Conservation (phyloP, 2,329 filamentous ascomycete species). For the Cordyceps militaris region DNA sequence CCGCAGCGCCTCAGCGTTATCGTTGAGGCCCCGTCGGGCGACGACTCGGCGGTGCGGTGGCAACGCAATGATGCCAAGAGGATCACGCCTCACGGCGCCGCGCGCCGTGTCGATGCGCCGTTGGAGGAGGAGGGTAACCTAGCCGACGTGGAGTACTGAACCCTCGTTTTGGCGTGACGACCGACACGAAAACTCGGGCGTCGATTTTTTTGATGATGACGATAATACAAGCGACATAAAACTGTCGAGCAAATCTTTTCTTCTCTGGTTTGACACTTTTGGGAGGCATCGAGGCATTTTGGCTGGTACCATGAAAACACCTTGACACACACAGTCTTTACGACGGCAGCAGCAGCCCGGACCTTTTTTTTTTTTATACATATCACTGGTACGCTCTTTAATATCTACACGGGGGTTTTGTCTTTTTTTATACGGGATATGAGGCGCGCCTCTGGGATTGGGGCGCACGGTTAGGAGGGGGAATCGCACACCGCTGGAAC, state of each 20-base stretch:
- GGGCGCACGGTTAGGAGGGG: not conserved
- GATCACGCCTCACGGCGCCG: conserved; percentile 9
- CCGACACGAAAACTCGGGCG: not conserved
- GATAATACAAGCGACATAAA: not conserved
- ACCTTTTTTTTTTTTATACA: not conserved
- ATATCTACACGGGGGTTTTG: not conserved
- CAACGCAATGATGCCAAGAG: conserved; percentile 15
- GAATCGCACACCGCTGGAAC: not conserved
- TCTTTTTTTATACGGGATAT: not conserved
- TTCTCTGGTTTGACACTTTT: not conserved
- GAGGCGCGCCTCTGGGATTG: not conserved
- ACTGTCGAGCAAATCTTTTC: not conserved
- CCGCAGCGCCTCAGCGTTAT: not conserved
- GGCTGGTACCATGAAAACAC: not conserved
- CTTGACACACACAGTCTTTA: not conserved
- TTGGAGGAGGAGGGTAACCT: conserved; percentile 8
- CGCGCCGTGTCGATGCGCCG: not conserved
- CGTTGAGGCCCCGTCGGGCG: not conserved
- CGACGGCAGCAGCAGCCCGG: not conserved
- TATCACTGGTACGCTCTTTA: not conserved
- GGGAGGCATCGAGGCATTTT: not conserved
- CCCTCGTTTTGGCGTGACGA: not conserved
- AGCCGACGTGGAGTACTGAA: conserved; percentile 7
- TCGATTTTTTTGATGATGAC: not conserved
- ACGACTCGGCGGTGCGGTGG: not conserved